Evolutionary conservation across 768 basidiomycete species (phyloP), one percentile per base, ranked within the genome.

Genomic region (Boletus tomentosulus): DNA sequence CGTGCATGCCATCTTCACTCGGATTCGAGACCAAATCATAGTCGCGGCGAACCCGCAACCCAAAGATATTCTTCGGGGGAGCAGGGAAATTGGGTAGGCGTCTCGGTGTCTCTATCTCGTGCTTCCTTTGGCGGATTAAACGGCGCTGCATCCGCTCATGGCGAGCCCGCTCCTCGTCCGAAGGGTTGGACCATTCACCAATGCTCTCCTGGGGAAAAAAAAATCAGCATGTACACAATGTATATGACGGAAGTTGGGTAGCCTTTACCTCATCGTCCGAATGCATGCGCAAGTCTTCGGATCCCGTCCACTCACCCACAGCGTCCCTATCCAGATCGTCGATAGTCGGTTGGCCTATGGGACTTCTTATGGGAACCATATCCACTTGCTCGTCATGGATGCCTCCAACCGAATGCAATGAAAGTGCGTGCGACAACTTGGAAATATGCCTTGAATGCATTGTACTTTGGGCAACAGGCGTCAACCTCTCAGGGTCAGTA

Each of bases 121-220:
- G 78, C 11, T 65, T 67, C 61, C 71, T 72, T 31, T 58, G 63
- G 19, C 82, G 81, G 34, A 80, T 80, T 53, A 81, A 67, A 37
- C 87, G 83, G 43, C 85, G 82, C 41, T 86, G 81, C 43, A 81
- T 69, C 30, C 88, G 82, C 30, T 78, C 71, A 57, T 84, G 84
- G 22, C 89, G 81, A 4, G 86, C 89, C 28, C 86, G 80, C 64
- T 93, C 91, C 69, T 93, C 91, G 63, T 93, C 91, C 25, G 91
- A 93, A 16, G 91, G 91, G 63, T 93, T 93, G 24, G 91, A 93
- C 81, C 82, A 93, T 72, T 93, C 90, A 27, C 89, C 89, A 46
- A 90, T 85, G 60, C 88, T 91, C 85, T 89, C 74, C 59, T 70
- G 57, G 53, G 28, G 51, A 50, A 58, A 41, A 54, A 52, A 50